Evolutionary conservation across 768 basidiomycete genomes (phyloP).

Genomic region (Auricularia auricula-judae): DNA sequence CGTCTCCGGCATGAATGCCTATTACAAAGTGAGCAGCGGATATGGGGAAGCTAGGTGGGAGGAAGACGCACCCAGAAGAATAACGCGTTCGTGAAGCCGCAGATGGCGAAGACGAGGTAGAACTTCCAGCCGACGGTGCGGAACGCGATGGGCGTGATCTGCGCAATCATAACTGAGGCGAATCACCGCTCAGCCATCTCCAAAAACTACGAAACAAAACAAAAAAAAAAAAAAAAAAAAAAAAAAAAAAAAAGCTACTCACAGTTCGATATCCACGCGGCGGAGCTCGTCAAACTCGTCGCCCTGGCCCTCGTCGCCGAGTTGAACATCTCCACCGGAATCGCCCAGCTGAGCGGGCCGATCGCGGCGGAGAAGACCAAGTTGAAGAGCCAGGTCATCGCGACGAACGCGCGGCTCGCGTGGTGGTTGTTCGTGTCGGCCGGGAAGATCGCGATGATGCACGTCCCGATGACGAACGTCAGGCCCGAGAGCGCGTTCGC

Average conservation of each 20-base stretch:
- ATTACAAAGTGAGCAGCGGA: constrained; percentile 4
- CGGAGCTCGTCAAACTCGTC: constrained; percentile 33
- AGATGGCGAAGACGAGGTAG: constrained; percentile 37
- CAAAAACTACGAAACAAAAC: no score
- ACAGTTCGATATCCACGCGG: constrained; percentile 34
- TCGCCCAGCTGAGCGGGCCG: constrained; percentile 35
- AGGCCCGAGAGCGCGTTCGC: constrained; percentile 32
- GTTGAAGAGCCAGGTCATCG: constrained; percentile 34
- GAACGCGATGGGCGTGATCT: constrained; percentile 33
- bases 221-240: no score
- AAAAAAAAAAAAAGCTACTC: no score
- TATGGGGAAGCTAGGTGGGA: no score
- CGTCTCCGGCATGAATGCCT: constrained; percentile 32
- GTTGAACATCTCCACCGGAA: constrained; percentile 34
- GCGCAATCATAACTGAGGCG: constrained; percentile 24
- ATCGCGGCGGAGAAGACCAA: constrained; percentile 37
- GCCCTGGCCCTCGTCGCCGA: constrained; percentile 34
- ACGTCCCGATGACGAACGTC: constrained; percentile 32
- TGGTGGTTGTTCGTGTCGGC: constrained; percentile 7
- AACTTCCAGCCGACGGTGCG: constrained; percentile 15
- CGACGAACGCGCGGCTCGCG: constrained; percentile 10
- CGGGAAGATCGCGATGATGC: constrained; percentile 33
- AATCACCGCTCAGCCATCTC: not conserved
- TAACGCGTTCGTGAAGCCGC: constrained; percentile 32
- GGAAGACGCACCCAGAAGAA: not conserved